Percentiles rank a stretch among this genome's conserved stretches.
These are phyloP conservation scores for Mycena rosella DNA, from an alignment of 768 basidiomycete species.

Conservation along the genomic window DNA sequence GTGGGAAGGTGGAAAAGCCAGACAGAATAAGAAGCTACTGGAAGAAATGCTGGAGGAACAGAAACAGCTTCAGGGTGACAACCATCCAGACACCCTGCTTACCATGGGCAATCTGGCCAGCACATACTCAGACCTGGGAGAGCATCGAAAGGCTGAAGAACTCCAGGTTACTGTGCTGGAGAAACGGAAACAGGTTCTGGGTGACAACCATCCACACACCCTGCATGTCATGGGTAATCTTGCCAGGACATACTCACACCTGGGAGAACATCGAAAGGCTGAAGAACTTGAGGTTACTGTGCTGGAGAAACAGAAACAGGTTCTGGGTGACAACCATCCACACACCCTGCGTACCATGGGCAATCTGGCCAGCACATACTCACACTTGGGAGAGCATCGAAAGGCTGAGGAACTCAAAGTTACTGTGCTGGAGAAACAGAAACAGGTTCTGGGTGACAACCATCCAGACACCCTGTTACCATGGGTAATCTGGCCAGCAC, in stretches of 20 bases:
- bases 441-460: too few relatives aligned
- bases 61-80: neutral
- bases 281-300: neutral
- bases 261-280: neutral
- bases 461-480: too few relatives aligned
- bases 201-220: neutral
- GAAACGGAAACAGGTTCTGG: neutral
- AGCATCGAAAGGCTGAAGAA: neutral
- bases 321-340: too few relatives aligned
- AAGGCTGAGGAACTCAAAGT: too few relatives aligned
- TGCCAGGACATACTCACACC: neutral
- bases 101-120: neutral
- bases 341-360: too few relatives aligned
- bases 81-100: slow-evolving; percentile 2
- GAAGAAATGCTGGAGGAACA: neutral
- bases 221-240: neutral
- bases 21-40: neutral
- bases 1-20: neutral
- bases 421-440: too few relatives aligned
- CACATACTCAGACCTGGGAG: neutral
- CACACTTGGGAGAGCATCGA: too few relatives aligned
- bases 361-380: too few relatives aligned
- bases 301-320: neutral
- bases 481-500: too few relatives aligned
- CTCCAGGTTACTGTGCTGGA: neutral